These are phyloP conservation scores for Boletus pseudopeckii DNA, from an alignment of 768 basidiomycete genomes.

Conservation along the genomic window DNA sequence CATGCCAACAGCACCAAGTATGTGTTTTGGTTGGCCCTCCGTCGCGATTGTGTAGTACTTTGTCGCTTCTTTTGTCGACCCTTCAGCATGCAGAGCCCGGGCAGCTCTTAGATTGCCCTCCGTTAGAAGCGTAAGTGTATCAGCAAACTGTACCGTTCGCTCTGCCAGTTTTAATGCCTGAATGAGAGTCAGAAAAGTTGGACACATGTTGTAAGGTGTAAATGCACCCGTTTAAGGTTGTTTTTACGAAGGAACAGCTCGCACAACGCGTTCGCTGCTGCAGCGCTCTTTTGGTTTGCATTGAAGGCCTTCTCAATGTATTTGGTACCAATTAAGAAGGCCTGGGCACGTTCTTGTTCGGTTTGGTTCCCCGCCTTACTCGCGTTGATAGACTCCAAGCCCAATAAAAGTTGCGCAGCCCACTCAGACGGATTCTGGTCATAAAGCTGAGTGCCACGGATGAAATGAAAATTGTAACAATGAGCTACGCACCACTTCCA, in stretches of 20 bases:
- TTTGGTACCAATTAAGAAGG: constrained; percentile 64
- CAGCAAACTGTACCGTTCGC: constrained; percentile 89
- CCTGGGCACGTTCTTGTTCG: constrained; percentile 59
- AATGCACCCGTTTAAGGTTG: constrained; percentile 53
- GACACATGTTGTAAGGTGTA: background rate
- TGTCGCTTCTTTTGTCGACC: constrained; percentile 57
- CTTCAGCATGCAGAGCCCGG: constrained; percentile 74
- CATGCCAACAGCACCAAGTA: constrained; percentile 77
- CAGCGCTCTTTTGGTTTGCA: constrained; percentile 64
- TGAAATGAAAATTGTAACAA: background rate
- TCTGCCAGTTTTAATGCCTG: constrained; percentile 92
- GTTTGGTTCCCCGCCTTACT: constrained; percentile 68
- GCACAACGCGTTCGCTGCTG: constrained; percentile 80
- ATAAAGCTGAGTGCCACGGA: background rate
- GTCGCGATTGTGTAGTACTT: constrained; percentile 66
- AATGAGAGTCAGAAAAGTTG: background rate
- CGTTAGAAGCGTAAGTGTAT: constrained; percentile 77
- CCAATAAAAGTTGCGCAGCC: constrained; percentile 78
- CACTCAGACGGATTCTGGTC: constrained; percentile 72
- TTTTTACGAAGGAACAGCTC: constrained; percentile 75
- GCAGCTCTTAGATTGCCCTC: constrained; percentile 86
- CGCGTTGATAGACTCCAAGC: constrained; percentile 81
- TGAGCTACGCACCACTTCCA: constrained; percentile 68
- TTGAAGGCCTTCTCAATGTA: constrained; percentile 79
- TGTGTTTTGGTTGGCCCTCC: constrained; percentile 68